Evolutionary conservation across 1,284 basidiomycete species (phyloP), one percentile per base, ranked within the genome.

Genomic region (Athelia sp.): DNA sequence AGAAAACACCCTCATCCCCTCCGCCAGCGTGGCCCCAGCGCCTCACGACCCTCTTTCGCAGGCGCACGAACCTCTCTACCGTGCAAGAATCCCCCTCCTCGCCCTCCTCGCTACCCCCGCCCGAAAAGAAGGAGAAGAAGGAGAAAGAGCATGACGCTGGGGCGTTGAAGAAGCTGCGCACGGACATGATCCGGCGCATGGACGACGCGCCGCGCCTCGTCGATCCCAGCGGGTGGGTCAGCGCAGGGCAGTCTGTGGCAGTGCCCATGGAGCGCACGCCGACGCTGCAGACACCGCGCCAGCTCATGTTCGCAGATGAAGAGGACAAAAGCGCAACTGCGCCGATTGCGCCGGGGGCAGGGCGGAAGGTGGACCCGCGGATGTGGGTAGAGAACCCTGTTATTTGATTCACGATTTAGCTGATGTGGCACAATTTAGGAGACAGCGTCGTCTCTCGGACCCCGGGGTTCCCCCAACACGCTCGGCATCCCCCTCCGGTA

Each of bases 151-250:
- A 56, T 31, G 8, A 52, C 18, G 56, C 46, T 24, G 54, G 32
- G 11, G 17, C 17, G 17, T 34, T 34, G 11, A n/a, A n/a, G n/a
- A 75, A 68, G 47, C 56, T 94, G n/a, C 71, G 79, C 36, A 74
- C 86, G 29, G 84, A 90, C 53, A 95, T 95, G 93, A 94, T 96
- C 58, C 81, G 84, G 36, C 74, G 92, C 34, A 80, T 91, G 67
- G 85, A 91, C 49, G 82, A 81, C 46, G 83, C 83, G 1, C 89
- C 90, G 1, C 87, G 85, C 54, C 75, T 82, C n/a, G 77, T 97
- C 42, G 85, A 95, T 62, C 90, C 90, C 2, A 93, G 85, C 66
- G 92, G 88, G 10, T 81, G 74, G 75, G 73, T 85, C 36, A 79
- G 72, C 44, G 76, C 79, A 53, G 71, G 69, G n/a, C 58, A 63